Base-by-base conservation (phyloP, 805 yeast species). In the Lachancea kluyveri region DNA sequence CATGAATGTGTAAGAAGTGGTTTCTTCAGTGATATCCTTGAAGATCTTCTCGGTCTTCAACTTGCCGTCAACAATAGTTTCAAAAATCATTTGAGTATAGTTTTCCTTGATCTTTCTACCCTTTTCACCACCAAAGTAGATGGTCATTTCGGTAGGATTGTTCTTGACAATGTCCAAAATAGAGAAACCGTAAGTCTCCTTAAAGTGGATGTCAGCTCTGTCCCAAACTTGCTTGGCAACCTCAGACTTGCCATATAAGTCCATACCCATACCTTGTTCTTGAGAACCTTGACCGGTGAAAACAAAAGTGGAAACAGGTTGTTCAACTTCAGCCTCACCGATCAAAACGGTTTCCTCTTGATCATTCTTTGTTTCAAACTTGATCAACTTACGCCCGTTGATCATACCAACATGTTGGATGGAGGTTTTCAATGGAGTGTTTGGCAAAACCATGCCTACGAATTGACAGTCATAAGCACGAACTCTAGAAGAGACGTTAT, bases 211-310 rank as follows among this genome's bases (percentile, higher is more conserved):
- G 60, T 92, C 98, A 41, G 99, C 99, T 59, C 86, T 82, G 62
- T 92, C 97, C 98, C 99, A 92, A 42, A 92, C 96, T 43, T 75
- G 77, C 53, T 78, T 78, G 33, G 99, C 98, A 59, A 92, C 96
- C 18, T 76, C 87, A 30, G 95, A 83, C 24, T 82, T 72, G 45
- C 78, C 79, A 64, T 92, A 92, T 58, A 92, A 74, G 62, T 92
- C 98, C 99, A 92, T 92, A 72, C 99, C 98, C 99, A 92, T 92
- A 60, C 96, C 96, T 70, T 94, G 98, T 64, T 94, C 98, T 67
- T 92, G 99, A 40, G 98, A 90, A 62, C 99, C 99, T 72, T 92
- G 99, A 58, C 98, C 99, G 45, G 99, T 92, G 68, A 94, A 92
- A 37, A 92, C 95, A 60, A 84, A 92, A 13, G 98, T 82, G 26